phyloP scores from a whole-genome alignment of 2,329 filamentous ascomycete genomes.

The Penicillium sp. region DNA sequence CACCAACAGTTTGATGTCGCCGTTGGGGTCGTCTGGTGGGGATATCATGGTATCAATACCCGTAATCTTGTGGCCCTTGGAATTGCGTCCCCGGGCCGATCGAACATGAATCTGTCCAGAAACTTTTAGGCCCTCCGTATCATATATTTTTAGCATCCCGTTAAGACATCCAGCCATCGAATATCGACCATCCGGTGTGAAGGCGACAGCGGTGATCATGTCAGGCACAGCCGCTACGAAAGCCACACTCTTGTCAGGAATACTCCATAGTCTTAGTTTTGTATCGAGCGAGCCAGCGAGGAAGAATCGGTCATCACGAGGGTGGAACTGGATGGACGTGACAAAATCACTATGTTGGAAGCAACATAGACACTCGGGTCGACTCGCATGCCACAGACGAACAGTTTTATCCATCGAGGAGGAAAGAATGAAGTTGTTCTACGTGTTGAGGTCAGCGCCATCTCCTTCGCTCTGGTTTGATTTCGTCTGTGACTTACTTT shows the following conservation, averaged over 20 bases:
- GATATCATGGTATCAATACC: slow-evolving; percentile 78
- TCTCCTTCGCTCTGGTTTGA: no score
- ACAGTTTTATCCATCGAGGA: slow-evolving; percentile 99
- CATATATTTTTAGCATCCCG: slow-evolving; percentile 86
- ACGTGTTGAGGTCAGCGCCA: slow-evolving; percentile 11
- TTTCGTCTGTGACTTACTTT: slow-evolving; percentile 58
- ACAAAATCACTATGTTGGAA: slow-evolving; percentile 97
- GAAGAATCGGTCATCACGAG: slow-evolving; percentile 94
- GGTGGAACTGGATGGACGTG: slow-evolving; percentile 92
- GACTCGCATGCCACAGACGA: slow-evolving; percentile 86
- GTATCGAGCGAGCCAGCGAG: slow-evolving; percentile 89
- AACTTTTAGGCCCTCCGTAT: slow-evolving; percentile 85
- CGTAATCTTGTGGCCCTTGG: slow-evolving; percentile 96
- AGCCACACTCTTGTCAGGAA: slow-evolving; percentile 91
- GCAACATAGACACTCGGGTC: slow-evolving; percentile 83
- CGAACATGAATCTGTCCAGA: slow-evolving; percentile 90
- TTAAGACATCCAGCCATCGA: slow-evolving; percentile 87
- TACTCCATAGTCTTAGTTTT: slow-evolving; percentile 90
- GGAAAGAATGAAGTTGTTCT: slow-evolving; percentile 93
- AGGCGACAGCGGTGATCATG: slow-evolving; percentile 91
- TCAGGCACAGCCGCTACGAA: slow-evolving; percentile 78
- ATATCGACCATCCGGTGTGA: slow-evolving; percentile 87
- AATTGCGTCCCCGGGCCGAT: slow-evolving; percentile 87
- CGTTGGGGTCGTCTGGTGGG: slow-evolving; percentile 60
- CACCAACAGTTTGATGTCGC: slow-evolving; percentile 80